These are phyloP conservation scores for Acidomyces sp. DNA, from an alignment of 495 filamentous ascomycete species.

Conservation along the genomic window DNA sequence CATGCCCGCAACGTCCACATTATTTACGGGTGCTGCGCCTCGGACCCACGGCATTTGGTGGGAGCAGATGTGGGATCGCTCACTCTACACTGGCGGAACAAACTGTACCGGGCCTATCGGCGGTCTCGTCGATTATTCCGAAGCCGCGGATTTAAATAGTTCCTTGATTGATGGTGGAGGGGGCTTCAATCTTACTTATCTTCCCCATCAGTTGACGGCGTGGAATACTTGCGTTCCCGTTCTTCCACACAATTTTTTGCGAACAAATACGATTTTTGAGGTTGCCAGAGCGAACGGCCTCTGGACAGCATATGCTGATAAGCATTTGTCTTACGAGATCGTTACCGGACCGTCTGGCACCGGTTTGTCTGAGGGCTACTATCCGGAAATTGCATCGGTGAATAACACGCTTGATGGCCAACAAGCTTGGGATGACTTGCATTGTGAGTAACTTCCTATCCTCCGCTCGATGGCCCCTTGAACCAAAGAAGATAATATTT, in stretches of 20 bases:
- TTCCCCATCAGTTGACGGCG: background rate
- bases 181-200: background rate
- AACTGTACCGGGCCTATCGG: slow-evolving; percentile 21
- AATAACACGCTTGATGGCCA: slow-evolving; percentile 14
- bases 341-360: slow-evolving; percentile 27
- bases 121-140: background rate
- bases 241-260: slow-evolving; percentile 28
- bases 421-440: background rate
- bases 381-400: slow-evolving; percentile 27
- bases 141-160: background rate
- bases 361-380: slow-evolving; percentile 29
- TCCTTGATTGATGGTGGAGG: background rate
- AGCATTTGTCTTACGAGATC: slow-evolving; percentile 31
- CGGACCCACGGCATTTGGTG: slow-evolving; percentile 30
- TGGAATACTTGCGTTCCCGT: slow-evolving; percentile 1
- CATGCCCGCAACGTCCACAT: slow-evolving; percentile 25
- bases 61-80: slow-evolving; percentile 27
- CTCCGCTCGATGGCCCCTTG: too few relatives aligned
- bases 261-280: slow-evolving; percentile 32
- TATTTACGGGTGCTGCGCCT: slow-evolving; percentile 26
- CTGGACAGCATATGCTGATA: slow-evolving; percentile 31
- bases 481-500: too few relatives aligned
- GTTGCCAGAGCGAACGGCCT: slow-evolving; percentile 21
- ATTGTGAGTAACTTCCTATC: slow-evolving; percentile 2
- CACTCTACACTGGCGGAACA: slow-evolving; percentile 22